Percentiles rank a stretch among this genome's conserved stretches.
Evolutionary conservation across 78 protist genomes (phyloP).

Genomic region (Mastigamoeba balamuthi): DNA sequence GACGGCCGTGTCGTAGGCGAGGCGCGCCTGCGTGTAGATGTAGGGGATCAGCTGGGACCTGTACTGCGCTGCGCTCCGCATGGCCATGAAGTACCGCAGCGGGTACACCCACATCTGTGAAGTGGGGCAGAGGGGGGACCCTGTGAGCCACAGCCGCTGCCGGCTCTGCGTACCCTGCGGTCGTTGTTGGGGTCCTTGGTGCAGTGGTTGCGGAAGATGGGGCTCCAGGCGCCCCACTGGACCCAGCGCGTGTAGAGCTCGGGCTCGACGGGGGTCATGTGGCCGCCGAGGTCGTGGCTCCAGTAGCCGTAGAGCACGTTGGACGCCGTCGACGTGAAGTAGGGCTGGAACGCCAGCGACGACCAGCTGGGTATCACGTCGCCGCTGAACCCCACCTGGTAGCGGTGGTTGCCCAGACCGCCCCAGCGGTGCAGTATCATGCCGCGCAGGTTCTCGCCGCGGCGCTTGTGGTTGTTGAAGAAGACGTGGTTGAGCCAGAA

Average conservation of each 20-base stretch:
- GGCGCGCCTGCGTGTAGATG: constrained; percentile 39
- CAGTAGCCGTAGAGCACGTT: constrained; percentile 28
- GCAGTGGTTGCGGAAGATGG: background rate
- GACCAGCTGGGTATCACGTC: constrained; percentile 35
- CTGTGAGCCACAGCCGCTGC: no score
- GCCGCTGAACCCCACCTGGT: constrained; percentile 47
- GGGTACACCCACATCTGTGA: constrained; percentile 5
- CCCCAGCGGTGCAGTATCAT: constrained; percentile 8
- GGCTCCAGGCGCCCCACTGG: constrained; percentile 23
- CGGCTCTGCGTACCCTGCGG: background rate
- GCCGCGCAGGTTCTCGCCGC: background rate
- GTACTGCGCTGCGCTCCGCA: constrained; percentile 1
- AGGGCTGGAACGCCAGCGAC: constrained; percentile 19
- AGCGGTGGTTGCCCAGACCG: constrained; percentile 38
- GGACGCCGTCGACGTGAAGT: constrained; percentile 31
- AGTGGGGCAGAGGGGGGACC: background rate
- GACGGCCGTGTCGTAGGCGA: constrained; percentile 25
- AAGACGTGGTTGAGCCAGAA: background rate
- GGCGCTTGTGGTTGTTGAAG: background rate
- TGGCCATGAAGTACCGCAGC: background rate
- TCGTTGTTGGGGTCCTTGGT: background rate
- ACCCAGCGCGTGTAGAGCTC: constrained; percentile 46
- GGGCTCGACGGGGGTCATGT: background rate
- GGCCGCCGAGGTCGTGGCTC: constrained; percentile 17
- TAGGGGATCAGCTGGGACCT: constrained; percentile 29